Conservation (phyloP, 164 flowering plant species). For the Umbilicus rupestris region DNA sequence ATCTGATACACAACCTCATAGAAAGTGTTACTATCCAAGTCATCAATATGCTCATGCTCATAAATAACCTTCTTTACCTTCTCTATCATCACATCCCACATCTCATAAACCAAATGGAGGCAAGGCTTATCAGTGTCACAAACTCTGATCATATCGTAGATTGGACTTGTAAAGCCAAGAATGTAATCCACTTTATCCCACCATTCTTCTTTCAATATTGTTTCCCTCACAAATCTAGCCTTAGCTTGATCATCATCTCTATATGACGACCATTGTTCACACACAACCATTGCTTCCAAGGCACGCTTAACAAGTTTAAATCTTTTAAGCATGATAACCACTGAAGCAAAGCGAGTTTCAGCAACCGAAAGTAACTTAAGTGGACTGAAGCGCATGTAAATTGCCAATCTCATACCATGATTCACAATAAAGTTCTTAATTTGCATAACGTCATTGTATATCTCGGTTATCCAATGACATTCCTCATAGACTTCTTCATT, state of each 20-base stretch:
- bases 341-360: not conserved
- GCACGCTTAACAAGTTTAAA: not conserved
- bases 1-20: no score
- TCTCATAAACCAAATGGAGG: constrained; percentile 7
- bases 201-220: not conserved
- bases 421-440: not conserved
- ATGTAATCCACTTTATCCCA: constrained; percentile 6
- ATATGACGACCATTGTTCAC: not conserved
- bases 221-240: not conserved
- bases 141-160: constrained; percentile 7
- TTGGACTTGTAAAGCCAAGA: not conserved
- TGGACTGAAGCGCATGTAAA: not conserved
- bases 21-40: no score
- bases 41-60: not conserved
- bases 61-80: constrained; percentile 3
- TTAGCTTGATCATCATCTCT: not conserved
- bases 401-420: constrained; percentile 1
- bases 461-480: not conserved
- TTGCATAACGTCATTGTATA: not conserved
- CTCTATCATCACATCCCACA: constrained; percentile 10
- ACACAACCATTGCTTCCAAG: not conserved
- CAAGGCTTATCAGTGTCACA: not conserved
- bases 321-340: constrained; percentile 4
- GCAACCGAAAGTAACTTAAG: constrained; percentile 1
- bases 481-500: not conserved